Base-by-base conservation (phyloP, 78 protist species). In the Tieghemostelium lacteum region DNA sequence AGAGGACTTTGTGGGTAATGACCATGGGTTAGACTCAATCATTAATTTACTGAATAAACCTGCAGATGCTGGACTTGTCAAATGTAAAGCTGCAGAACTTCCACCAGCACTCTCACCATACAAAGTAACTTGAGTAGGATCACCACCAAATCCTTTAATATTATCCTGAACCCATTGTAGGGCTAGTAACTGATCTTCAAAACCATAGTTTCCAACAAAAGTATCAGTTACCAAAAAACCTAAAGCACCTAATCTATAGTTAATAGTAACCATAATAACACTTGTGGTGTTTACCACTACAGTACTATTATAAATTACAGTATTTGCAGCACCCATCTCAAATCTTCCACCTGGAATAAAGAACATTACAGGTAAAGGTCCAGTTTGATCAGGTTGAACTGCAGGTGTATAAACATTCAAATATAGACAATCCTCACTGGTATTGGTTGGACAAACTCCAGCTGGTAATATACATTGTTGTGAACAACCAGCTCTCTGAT, bases 91-190 rank as follows among this genome's bases (percentile, higher is more conserved):
- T 4, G 50, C 17, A 54, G 72, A 42, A 16, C 75, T 66, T 24
- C 91, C 96, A 34, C 97, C 97, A 1, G 97, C 97, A 34, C 87
- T 58, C 49, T 96, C 92, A 40, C 98, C 98, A 86, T 72, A 86
- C 17, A 96, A 60, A 2, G 96, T 95, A 39, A 96, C 80, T 40
- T 58, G 80, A 10, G 54, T 39, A 49, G 96, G 95, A 61, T 96
- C 97, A 26, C 98, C 98, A 19, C 98, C 98, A 74, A 96, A 96
- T 22, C 67, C 40, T 75, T 85, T 86, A 52, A 96, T 93, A 85
- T 96, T 96, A n/a, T 40, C 72, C 26, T 66, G 76, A 17, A 96
- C 96, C 97, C 97, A 96, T 78, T 88, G 73, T 31, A 96, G 17
- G 17, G 97, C 95, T 37, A 61, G 19, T 2, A 54, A 10, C 60